Evolutionary conservation across 2,329 filamentous ascomycete genomes (phyloP).

Genomic region (Calonectria pseudoturangicola): DNA sequence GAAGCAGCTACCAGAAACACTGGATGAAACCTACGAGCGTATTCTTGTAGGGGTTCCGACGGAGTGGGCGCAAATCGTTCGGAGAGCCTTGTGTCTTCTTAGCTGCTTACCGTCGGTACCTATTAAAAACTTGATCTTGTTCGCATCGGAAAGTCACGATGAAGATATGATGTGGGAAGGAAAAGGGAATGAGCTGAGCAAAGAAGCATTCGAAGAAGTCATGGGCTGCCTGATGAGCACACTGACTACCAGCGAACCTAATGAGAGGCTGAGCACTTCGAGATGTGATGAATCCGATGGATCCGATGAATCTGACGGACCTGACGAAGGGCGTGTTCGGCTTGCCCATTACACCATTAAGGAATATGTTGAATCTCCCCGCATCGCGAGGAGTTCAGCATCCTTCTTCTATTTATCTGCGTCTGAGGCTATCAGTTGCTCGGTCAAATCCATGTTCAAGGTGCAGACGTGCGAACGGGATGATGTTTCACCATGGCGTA

Average conservation of each 20-base stretch:
- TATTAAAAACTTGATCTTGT: not conserved
- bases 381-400: not conserved
- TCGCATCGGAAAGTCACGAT: not conserved
- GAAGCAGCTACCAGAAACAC: not conserved
- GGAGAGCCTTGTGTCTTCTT: constrained; percentile 3
- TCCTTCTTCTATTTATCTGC: constrained; percentile 1
- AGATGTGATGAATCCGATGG: too few relatives aligned
- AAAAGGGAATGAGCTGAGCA: not conserved
- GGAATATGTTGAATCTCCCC: not conserved
- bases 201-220: not conserved
- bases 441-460: not conserved
- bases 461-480: not conserved
- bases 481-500: not conserved
- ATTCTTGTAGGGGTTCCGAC: not conserved
- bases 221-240: constrained; percentile 1
- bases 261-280: too few relatives aligned
- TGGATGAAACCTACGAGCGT: not conserved
- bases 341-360: constrained; percentile 1
- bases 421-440: not conserved
- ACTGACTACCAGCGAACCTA: too few relatives aligned
- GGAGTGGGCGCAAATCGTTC: not conserved
- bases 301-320: too few relatives aligned
- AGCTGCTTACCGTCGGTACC: not conserved
- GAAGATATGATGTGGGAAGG: not conserved
- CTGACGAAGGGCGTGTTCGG: not conserved